Base-by-base conservation (phyloP, 805 yeast species). In the Ogataea methanolica region DNA sequence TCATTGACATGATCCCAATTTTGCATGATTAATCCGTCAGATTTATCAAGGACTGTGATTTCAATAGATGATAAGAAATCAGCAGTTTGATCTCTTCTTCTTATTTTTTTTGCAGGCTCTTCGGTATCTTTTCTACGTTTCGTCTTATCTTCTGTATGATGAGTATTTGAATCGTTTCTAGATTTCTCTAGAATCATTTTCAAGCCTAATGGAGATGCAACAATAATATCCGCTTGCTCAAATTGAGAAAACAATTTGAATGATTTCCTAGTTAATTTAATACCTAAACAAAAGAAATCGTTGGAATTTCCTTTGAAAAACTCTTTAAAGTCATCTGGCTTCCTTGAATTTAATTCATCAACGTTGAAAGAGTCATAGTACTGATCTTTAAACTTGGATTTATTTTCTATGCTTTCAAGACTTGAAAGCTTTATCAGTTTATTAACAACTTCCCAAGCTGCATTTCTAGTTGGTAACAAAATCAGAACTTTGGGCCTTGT, bases 51-150 rank as follows among this genome's bases (percentile, higher is more conserved):
- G 17, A 91, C 69, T 43, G 85, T 66, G 4, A 94, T 65, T 65
- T 94, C 99, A 54, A 94, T 88, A 1, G 97, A 90, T 33, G 95
- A 83, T 49, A 94, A 68, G 59, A 90, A 94, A 64, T 91, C 97
- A 47, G 76, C 14, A 78, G 22, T 55, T 83, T 72, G 60, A 82
- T 79, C 60, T 70, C 66, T 60, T 70, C 23, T 52, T 51, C 14
- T 73, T 73, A 44, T 75, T 76, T 6, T 75, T 72, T 42, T 54
- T 52, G 23, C 37, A 14, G 22, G n/a, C 1, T 26, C 31, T 26
- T 36, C 9, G 8, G 22, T 14, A 21, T 36, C 21, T 11, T n/a
- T n/a, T 17, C 21, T 36, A n/a, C 15, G n/a, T 21, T 36, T 21
- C 6, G 21, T 17, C 6, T 36, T 21, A 43, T 40, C 33, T 17